These are phyloP conservation scores for Exserohilum rostratum DNA, from an alignment of 2,329 filamentous ascomycete genomes.

Conservation along the genomic window DNA sequence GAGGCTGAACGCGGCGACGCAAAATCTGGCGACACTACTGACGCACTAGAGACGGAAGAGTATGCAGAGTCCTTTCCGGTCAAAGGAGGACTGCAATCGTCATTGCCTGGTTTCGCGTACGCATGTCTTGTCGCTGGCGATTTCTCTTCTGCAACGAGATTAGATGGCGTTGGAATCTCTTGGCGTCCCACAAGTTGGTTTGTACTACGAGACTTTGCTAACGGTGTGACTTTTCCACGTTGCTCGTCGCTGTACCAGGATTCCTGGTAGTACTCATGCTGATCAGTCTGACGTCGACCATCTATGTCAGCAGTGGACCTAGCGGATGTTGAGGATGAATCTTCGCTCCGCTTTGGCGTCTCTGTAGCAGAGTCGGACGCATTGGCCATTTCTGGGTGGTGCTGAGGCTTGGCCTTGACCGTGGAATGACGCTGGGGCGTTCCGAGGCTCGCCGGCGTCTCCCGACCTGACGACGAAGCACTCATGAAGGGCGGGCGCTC, in stretches of 20 bases:
- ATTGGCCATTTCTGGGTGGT: slow-evolving; percentile 24
- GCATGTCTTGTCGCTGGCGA: slow-evolving; percentile 14
- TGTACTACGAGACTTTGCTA: slow-evolving; percentile 20
- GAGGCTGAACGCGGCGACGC: slow-evolving; percentile 39
- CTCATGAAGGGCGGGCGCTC: slow-evolving; percentile 36
- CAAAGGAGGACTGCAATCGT: slow-evolving; percentile 39
- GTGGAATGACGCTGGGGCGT: slow-evolving; percentile 22
- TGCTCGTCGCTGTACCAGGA: slow-evolving; percentile 30
- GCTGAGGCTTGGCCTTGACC: slow-evolving; percentile 19
- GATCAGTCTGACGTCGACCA: slow-evolving; percentile 21
- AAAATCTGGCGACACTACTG: slow-evolving; percentile 36
- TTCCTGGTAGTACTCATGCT: slow-evolving; percentile 31
- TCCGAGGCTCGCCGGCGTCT: slow-evolving; percentile 20
- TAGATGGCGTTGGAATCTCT: slow-evolving; percentile 18
- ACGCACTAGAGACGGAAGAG: slow-evolving; percentile 46
- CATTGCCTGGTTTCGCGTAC: slow-evolving; percentile 18
- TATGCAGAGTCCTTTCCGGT: slow-evolving; percentile 49
- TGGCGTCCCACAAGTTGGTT: slow-evolving; percentile 21
- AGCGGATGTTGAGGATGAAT: slow-evolving; percentile 17
- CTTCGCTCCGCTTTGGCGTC: slow-evolving; percentile 26
- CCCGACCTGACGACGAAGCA: slow-evolving; percentile 22
- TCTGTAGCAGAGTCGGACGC: slow-evolving; percentile 28
- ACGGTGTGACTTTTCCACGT: slow-evolving; percentile 16
- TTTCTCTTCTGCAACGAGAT: slow-evolving; percentile 19
- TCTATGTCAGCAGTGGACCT: slow-evolving; percentile 22